A percentile compares a stretch with the other conserved stretches of the same genome.
These are phyloP conservation scores for Naganishia randhawae DNA, from an alignment of 768 basidiomycete species.

Conservation along the genomic window DNA sequence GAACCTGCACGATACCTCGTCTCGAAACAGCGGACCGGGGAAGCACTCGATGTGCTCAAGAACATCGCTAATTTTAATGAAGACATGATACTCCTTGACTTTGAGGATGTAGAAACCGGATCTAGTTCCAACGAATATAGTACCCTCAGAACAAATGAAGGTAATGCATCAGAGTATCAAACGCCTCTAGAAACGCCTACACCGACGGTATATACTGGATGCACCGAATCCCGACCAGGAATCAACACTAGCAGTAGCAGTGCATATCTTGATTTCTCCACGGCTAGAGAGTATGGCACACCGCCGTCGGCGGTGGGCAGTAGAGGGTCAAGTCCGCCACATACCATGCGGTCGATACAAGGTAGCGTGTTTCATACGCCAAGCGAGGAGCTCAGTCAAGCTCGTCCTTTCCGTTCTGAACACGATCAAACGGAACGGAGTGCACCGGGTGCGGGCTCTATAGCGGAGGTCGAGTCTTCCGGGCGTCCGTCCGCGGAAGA, in stretches of 20 bases:
- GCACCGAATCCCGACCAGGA: not conserved
- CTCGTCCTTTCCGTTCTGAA: not conserved
- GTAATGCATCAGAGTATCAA: not conserved
- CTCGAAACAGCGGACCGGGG: conserved; percentile 74
- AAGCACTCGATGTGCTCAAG: conserved; percentile 76
- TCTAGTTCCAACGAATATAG: not conserved
- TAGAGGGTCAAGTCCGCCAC: too few species aligned
- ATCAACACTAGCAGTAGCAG: not conserved
- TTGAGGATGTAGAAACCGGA: conserved; percentile 61
- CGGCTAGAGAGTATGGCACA: conserved; percentile 8
- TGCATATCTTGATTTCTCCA: conserved; percentile 1
- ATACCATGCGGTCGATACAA: not conserved
- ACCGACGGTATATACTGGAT: not conserved
- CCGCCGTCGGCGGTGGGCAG: not conserved
- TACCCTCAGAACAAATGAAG: not conserved
- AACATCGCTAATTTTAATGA: conserved; percentile 85
- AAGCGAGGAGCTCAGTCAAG: conserved; percentile 24
- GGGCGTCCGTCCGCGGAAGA: not conserved
- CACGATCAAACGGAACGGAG: not conserved
- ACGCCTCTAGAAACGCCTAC: not conserved
- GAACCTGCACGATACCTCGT: conserved; percentile 94
- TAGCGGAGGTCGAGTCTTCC: not conserved
- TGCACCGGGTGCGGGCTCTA: not conserved
- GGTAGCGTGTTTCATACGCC: conserved; percentile 21
- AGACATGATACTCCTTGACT: conserved; percentile 61